Conservation (phyloP, 352 stramenopile genomes). For the Pythium apleroticum region DNA sequence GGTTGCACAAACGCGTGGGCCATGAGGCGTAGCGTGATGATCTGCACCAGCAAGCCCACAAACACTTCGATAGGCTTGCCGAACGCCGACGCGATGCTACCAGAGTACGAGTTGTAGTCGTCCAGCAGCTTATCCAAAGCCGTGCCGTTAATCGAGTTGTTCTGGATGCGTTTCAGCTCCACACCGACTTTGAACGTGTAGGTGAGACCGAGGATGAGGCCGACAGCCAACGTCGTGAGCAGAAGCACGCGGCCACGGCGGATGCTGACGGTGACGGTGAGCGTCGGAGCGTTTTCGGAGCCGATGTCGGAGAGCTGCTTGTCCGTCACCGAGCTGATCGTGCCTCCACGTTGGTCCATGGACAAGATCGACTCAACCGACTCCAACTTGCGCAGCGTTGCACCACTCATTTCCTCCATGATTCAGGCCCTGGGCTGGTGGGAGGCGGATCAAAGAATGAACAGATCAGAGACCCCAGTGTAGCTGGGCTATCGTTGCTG, state of each 20-base stretch:
- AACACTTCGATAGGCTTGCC: slow-evolving; percentile 3
- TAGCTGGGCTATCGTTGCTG: no score
- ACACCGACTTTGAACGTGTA: not conserved
- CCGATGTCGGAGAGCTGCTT: not conserved
- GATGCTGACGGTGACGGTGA: not conserved
- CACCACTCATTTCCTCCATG: no score
- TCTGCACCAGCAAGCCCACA: not conserved
- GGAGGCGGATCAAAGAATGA: no score
- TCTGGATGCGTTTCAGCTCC: not conserved
- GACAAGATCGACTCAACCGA: not conserved
- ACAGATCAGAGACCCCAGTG: no score
- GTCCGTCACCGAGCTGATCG: not conserved
- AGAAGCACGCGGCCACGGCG: not conserved
- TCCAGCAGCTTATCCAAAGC: not conserved
- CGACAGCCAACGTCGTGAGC: not conserved
- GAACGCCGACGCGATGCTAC: not conserved
- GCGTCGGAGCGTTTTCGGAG: not conserved
- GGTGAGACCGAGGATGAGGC: not conserved
- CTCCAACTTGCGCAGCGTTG: not conserved
- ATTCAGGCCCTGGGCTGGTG: no score
- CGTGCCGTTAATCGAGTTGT: not conserved
- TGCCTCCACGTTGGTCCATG: not conserved
- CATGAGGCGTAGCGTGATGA: slow-evolving; percentile 8
- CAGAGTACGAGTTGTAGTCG: slow-evolving; percentile 14
- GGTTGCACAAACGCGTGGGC: not conserved